Base-by-base conservation (phyloP, 176 grass and related monocot species). In the Carex littledalei region DNA sequence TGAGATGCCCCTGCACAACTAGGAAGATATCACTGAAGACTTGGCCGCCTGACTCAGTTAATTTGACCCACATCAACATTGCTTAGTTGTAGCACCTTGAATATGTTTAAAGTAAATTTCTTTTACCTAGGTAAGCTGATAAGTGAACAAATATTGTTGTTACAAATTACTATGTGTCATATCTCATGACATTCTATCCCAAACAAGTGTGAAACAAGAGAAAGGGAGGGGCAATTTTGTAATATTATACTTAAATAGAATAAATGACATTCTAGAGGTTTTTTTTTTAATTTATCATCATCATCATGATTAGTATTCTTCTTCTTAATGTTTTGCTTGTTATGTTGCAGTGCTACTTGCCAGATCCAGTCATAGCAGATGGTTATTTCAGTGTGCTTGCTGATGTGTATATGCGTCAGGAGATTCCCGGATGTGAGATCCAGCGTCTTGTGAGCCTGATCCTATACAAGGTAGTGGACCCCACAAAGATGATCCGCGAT, bases 401-500 rank as follows among this genome's bases (percentile, higher is more conserved):
- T 81, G 93, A 98, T 89, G 96, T 98, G 63, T 95, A 98, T 71
- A 98, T 98, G 93, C 87, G 93, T 17, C 93, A 95, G 86, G 96
- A 94, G 87, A 93, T 98, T 79, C 93, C 93, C 67, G 92, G 93
- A 84, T 98, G 96, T 89, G 93, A 98, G 84, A 94, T 94, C 63
- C 93, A 98, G 85, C 88, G 88, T 75, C 88, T 98, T 60, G 74
- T 98, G 77, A 98, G 96, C 62, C 87, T 98, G 84, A 98, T 98
- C 85, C 93, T 98, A 79, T 98, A 98, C 87, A 98, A 95, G 85
- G 93, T 98, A 84, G 96, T 98, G 43, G 96, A 98, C 86, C 93
- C 92, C 86, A 94, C 89, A 86, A 98, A 93, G 80, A 90, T 87
- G 77, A 95, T 95, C 69, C 93, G 96, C 83, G 91, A 98, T 41